A percentile compares a stretch with the other conserved stretches of the same genome.
These are phyloP conservation scores for Coemansia sp. DNA, from an alignment of 192 early-diverging fungal species.

Conservation along the genomic window DNA sequence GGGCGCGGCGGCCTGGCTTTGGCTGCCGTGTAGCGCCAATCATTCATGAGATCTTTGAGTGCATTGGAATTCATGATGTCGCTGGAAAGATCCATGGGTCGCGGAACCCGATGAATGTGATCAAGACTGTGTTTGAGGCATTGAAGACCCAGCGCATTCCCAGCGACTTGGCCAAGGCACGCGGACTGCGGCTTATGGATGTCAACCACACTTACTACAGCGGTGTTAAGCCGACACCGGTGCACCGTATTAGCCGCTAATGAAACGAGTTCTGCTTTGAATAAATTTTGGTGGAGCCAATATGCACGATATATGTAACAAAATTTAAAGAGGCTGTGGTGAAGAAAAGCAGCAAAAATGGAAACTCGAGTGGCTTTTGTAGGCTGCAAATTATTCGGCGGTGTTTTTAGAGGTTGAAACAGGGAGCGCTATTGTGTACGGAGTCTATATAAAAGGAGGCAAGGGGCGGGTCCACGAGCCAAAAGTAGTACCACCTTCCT, in stretches of 20 bases:
- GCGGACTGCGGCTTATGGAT: slow-evolving; percentile 86
- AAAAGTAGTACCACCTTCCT: no score
- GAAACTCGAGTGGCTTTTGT: not conserved
- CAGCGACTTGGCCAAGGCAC: slow-evolving; percentile 77
- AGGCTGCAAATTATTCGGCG: not conserved
- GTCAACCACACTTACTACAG: slow-evolving; percentile 91
- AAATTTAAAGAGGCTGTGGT: no score
- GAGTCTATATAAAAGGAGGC: no score
- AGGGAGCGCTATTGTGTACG: no score
- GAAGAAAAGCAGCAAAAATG: no score
- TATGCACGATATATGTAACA: no score
- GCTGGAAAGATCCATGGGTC: slow-evolving; percentile 88
- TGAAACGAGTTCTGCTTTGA: not conserved
- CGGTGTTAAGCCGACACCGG: slow-evolving; percentile 24
- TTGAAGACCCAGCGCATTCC: slow-evolving; percentile 74
- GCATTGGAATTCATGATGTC: slow-evolving; percentile 89
- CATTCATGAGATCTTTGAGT: slow-evolving; percentile 94
- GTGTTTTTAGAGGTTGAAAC: no score
- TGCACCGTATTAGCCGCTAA: not conserved
- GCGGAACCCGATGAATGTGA: slow-evolving; percentile 96
- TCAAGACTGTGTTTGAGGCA: slow-evolving; percentile 95
- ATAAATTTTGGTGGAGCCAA: not conserved
- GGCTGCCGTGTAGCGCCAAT: slow-evolving; percentile 90
- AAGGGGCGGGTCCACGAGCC: no score
- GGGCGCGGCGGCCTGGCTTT: slow-evolving; percentile 87